Base-by-base conservation (phyloP, 108 stramenopile genomes). In the Cyclotella distinguenda region DNA sequence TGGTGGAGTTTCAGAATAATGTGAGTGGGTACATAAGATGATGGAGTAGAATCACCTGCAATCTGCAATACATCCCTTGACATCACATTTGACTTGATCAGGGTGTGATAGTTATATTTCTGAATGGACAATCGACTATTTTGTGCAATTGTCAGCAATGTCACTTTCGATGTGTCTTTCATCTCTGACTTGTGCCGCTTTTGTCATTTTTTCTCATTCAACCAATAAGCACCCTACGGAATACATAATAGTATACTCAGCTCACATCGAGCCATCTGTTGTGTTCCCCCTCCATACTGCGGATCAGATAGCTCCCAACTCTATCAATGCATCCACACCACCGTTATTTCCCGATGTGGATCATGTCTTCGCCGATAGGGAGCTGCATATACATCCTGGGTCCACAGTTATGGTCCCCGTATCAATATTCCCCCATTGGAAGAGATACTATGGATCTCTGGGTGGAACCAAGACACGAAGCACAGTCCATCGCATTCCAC, bases 1-100 rank as follows among this genome's bases (percentile, higher is more conserved):
- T 74, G 58, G 72, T 66, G 16, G 64, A 65, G 51, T 74, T 74
- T 60, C 38, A 47, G 39, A 74, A 74, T 60, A 74, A 47, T 60
- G 72, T 74, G 72, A 74, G 72, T 72, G 26, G 30, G 35, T 31
- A 30, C 18, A 30, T 60, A 13, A 28, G 40, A 44, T n/a, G n/a
- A 38, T 39, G 1, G 23, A 23, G 15, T 51, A 19, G 22, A 16
- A 48, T 16, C 47, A 8, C n/a, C 47, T 16, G n/a, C 8, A 8
- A 10, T 16, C 8, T 10, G 18, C n/a, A 8, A 16, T 8, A 18
- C n/a, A 16, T n/a, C n/a, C n/a, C n/a, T n/a, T n/a, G n/a, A n/a
- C n/a, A n/a, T n/a, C n/a, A n/a, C n/a, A n/a, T n/a, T n/a, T n/a
- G n/a, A n/a, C n/a, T n/a, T n/a, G n/a, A n/a, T n/a, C n/a, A n/a